Evolutionary conservation across 2,329 filamentous ascomycete genomes (phyloP), one percentile per base, ranked within the genome.

Genomic region (Dissoconium aciculare): DNA sequence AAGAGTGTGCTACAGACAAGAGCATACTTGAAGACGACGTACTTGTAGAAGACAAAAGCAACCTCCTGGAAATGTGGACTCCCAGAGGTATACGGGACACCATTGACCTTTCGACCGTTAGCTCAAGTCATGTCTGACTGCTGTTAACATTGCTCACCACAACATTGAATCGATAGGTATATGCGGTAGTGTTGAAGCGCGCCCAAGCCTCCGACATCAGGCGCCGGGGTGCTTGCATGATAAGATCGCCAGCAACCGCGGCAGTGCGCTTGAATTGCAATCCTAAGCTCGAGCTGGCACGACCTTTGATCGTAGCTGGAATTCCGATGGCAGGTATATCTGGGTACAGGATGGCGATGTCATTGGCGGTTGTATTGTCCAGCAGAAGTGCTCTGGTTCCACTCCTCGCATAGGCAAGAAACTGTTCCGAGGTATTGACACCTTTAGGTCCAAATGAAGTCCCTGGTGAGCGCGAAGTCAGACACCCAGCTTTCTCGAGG

Each of bases 11-110:
- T n/a, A n/a, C n/a, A n/a, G n/a, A n/a, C n/a, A n/a, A n/a, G n/a
- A n/a, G n/a, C n/a, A n/a, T n/a, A n/a, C n/a, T n/a, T n/a, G n/a
- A n/a, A n/a, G n/a, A n/a, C n/a, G 8, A 23, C 19, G 8, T 23
- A 23, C 19, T 73, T 71, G 39, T 67, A 46, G 30, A 72, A 66
- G 5, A 71, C 66, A 37, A 68, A 69, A 1, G 59, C 55, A 0
- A 69, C 62, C 45, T 70, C 66, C 33, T 63, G 50, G 45, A 61
- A 62, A 40, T 63, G 60, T 19, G 48, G 47, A 4, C 46, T 43
- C 11, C 55, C 55, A 3, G 34, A 30, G 5, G 30, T 21, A 26
- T 26, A 17, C 0, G 44, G 32, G 3, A 51, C 5, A 3, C 54
- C 54, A 17, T 53, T 52, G 5, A 52, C 45, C 5, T 35, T 13